Conservation (phyloP, 495 filamentous ascomycete genomes). For the Aspergillus saccharolyticus region DNA sequence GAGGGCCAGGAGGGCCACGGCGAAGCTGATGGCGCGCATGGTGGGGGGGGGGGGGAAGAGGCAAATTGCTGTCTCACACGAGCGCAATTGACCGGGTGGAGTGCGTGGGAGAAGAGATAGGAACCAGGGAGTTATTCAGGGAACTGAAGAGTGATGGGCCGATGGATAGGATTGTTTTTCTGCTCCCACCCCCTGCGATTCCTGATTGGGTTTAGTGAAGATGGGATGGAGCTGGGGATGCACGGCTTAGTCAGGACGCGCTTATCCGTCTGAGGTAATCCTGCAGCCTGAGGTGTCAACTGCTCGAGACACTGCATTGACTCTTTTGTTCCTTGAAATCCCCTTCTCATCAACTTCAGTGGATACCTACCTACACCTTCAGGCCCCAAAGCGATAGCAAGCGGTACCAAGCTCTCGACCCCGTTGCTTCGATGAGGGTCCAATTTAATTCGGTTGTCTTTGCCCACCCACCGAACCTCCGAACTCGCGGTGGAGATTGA, state of each 20-base stretch:
- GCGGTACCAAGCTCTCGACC: neutral
- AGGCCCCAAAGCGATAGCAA: too few species aligned
- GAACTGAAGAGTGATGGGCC: neutral
- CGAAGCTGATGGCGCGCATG: conserved; percentile 44
- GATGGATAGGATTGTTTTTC: conserved; percentile 2
- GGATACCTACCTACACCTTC: neutral
- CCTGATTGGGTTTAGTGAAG: neutral
- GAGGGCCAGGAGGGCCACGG: conserved; percentile 56
- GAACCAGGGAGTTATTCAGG: neutral
- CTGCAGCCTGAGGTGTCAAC: too few species aligned
- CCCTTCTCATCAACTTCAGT: neutral
- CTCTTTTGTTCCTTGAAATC: neutral
- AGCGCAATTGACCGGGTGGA: conserved; percentile 5
- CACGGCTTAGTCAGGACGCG: neutral
- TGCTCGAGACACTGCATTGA: neutral
- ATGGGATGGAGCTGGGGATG: neutral
- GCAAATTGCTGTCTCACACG: conserved; percentile 1
- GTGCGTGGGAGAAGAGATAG: neutral
- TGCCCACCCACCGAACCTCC: too few species aligned
- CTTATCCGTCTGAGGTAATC: too few species aligned
- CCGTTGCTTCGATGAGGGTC: neutral
- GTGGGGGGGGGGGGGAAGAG: neutral
- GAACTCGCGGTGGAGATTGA: neutral
- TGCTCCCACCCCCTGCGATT: neutral
- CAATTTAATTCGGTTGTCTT: neutral